These are phyloP conservation scores for Apophysomyces ossiformis DNA, from an alignment of 371 early-diverging fungal species.

Conservation along the genomic window DNA sequence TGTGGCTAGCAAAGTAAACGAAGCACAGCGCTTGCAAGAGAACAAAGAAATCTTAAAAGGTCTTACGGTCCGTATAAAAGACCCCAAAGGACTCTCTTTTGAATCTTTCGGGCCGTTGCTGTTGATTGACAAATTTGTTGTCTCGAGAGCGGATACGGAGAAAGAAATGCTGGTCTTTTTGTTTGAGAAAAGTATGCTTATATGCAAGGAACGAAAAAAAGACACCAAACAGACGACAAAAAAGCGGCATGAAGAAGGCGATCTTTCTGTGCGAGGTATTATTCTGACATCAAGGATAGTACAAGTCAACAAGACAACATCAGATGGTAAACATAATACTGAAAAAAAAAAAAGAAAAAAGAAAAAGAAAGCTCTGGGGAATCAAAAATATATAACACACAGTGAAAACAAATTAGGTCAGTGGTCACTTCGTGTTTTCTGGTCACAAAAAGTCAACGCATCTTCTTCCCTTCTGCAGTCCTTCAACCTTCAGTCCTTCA, in stretches of 20 bases:
- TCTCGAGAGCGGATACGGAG: conserved; percentile 81
- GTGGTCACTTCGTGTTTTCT: conserved; percentile 38
- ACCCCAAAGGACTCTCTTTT: conserved; percentile 26
- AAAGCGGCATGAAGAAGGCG: not conserved
- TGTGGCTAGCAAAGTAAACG: conserved; percentile 91
- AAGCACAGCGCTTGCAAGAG: conserved; percentile 85
- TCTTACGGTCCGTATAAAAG: conserved; percentile 70
- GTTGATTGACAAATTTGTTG: conserved; percentile 81
- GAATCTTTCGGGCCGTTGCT: conserved; percentile 79
- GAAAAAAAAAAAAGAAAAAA: conserved; percentile 14
- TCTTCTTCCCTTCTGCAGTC: conserved; percentile 19
- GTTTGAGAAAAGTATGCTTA: conserved; percentile 87
- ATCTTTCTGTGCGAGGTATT: conserved; percentile 73
- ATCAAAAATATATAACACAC: not conserved
- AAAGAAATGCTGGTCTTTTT: conserved; percentile 79
- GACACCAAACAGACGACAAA: not conserved
- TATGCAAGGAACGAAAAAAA: conserved; percentile 58
- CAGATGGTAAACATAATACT: conserved; percentile 43
- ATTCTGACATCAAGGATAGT: conserved; percentile 80
- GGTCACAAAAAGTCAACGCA: conserved; percentile 35
- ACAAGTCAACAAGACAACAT: conserved; percentile 74
- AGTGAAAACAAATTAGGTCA: conserved; percentile 22
- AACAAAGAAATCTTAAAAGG: conserved; percentile 77
- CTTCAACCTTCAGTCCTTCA: conserved; percentile 80
- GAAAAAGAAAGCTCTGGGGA: not conserved